Evolutionary conservation across 805 yeast genomes (phyloP).

Genomic region (Cyberlindnera maritima): DNA sequence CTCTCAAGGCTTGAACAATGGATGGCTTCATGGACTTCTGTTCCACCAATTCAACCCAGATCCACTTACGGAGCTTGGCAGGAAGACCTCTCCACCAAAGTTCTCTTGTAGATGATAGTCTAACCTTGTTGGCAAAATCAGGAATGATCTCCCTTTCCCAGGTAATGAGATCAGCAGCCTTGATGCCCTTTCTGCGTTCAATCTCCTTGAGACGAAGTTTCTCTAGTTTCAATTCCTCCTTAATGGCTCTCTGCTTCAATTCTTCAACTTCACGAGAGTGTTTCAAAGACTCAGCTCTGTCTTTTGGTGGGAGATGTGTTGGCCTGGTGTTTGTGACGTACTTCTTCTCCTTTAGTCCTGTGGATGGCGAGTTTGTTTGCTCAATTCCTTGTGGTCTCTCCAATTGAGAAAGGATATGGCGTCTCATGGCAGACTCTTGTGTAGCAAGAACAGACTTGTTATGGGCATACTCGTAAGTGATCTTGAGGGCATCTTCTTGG

Average conservation of each 20-base stretch:
- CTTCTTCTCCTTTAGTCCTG: conserved; percentile 19
- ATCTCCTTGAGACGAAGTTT: conserved; percentile 31
- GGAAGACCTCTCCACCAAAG: conserved; percentile 65
- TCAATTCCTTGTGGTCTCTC: conserved; percentile 30
- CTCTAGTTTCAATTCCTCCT: conserved; percentile 36
- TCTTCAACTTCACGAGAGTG: conserved; percentile 54
- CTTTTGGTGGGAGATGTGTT: conserved; percentile 63
- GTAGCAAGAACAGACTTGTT: conserved; percentile 31
- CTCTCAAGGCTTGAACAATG: conserved; percentile 7
- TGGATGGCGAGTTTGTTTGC: conserved; percentile 13
- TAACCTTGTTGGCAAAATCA: conserved; percentile 33
- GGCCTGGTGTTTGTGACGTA: conserved; percentile 56
- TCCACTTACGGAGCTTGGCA: conserved; percentile 36
- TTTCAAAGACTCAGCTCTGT: conserved; percentile 45
- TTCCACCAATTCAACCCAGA: conserved; percentile 52
- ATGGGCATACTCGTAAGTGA: conserved; percentile 24
- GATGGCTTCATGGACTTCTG: conserved; percentile 26
- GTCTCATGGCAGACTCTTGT: conserved; percentile 32
- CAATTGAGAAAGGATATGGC: conserved; percentile 19
- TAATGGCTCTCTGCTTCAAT: conserved; percentile 40
- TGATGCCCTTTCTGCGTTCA: conserved; percentile 32
- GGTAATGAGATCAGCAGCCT: conserved; percentile 34
- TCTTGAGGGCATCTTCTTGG: conserved; percentile 19
- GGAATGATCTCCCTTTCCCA: conserved; percentile 44
- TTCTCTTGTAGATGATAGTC: conserved; percentile 43